Evolutionary conservation across 768 basidiomycete genomes (phyloP).

Genomic region (Boletus vinaceobasis): DNA sequence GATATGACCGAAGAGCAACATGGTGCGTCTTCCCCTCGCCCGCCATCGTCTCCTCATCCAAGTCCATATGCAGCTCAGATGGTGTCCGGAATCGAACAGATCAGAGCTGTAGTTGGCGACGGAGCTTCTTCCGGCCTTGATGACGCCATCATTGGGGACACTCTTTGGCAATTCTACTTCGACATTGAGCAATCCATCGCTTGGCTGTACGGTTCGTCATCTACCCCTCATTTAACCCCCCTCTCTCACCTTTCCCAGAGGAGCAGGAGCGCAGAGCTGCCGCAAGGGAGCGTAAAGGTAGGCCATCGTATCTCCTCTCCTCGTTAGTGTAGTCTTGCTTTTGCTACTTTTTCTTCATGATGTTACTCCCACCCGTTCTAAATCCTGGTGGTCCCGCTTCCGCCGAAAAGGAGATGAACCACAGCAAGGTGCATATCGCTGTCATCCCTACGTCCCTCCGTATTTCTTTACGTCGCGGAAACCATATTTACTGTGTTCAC

Average conservation of each 20-base stretch:
- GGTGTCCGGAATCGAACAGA: conserved; percentile 64
- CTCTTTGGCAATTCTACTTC: conserved; percentile 86
- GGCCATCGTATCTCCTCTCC: conserved; percentile 39
- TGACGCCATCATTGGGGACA: conserved; percentile 72
- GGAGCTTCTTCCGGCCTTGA: conserved; percentile 63
- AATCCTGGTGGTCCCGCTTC: conserved; percentile 35
- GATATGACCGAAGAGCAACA: conserved; percentile 81
- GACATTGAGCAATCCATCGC: conserved; percentile 73
- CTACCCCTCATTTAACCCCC: not conserved
- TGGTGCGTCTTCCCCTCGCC: conserved; percentile 42
- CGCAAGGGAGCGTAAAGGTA: conserved; percentile 81
- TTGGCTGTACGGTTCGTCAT: conserved; percentile 66
- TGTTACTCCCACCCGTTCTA: conserved; percentile 26
- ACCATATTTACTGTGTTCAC: conserved; percentile 22
- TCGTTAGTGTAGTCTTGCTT: conserved; percentile 36
- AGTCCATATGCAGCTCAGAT: conserved; percentile 52
- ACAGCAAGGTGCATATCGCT: conserved; percentile 59
- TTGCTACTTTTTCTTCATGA: conserved; percentile 32
- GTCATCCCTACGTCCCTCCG: conserved; percentile 27
- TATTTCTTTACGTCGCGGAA: conserved; percentile 10
- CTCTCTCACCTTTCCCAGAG: conserved; percentile 40
- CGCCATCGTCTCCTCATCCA: conserved; percentile 3
- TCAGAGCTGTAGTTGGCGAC: conserved; percentile 65
- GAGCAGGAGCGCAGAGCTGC: conserved; percentile 61
- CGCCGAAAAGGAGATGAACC: conserved; percentile 35